Conservation (phyloP, 2,329 filamentous ascomycete species). For the Fusarium sp. region DNA sequence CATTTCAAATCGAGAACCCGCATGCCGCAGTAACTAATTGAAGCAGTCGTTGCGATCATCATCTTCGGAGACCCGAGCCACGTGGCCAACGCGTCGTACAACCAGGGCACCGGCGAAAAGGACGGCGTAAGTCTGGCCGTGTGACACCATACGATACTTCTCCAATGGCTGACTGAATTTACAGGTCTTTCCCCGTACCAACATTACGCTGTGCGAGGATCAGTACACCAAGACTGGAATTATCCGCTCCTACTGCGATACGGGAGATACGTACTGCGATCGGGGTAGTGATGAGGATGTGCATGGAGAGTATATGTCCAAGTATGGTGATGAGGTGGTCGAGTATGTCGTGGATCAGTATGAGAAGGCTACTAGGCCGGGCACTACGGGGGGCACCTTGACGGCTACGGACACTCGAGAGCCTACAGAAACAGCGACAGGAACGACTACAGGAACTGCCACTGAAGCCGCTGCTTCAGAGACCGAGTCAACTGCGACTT, state of each 20-base stretch:
- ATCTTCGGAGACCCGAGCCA: constrained; percentile 57
- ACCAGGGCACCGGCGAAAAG: constrained; percentile 51
- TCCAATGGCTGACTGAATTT: constrained; percentile 11
- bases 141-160: not conserved
- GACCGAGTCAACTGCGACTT: not conserved
- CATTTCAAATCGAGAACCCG: not conserved
- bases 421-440: not conserved
- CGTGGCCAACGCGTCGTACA: constrained; percentile 50
- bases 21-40: constrained; percentile 20
- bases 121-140: constrained; percentile 49
- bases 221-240: constrained; percentile 46
- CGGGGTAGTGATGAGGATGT: constrained; percentile 44
- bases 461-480: constrained; percentile 3
- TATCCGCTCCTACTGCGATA: constrained; percentile 56
- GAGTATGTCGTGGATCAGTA: constrained; percentile 52
- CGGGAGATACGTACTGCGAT: constrained; percentile 56
- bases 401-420: constrained; percentile 4
- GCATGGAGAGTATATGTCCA: constrained; percentile 51
- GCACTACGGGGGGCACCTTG: not conserved
- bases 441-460: not conserved
- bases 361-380: constrained; percentile 30
- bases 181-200: constrained; percentile 54
- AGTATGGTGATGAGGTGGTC: constrained; percentile 50
- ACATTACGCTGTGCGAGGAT: constrained; percentile 49
- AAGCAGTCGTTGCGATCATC: constrained; percentile 54